Evolutionary conservation across 805 yeast species (phyloP), one percentile per base, ranked within the genome.

Genomic region (Torulaspora quercuum): DNA sequence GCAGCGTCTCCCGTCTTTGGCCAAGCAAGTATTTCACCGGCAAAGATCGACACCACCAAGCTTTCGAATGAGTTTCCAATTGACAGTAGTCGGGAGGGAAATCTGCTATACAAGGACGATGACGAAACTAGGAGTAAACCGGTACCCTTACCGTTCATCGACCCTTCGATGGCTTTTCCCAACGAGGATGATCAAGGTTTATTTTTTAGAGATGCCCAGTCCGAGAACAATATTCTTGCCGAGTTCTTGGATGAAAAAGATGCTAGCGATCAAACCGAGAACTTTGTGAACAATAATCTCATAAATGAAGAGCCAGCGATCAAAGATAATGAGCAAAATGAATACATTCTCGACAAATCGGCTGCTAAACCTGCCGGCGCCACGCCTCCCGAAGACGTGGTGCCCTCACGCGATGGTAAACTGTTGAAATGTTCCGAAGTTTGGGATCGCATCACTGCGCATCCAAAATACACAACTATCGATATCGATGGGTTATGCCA

Each of bases 371-470:
- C 55, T 24, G 58, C 51, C 12, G 65, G 55, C 29, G 68, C 55
- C 7, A 7, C 10, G 17, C 20, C 15, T 6, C 13, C 50, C 8
- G 57, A 59, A 16, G 68, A 65, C 21, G 75, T 78, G 18, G 89
- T 86, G 3, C 95, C 95, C 5, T 75, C 82, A 4, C 82, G 76
- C 6, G 82, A 78, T 39, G 64, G 62, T 11, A 69, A 73, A 9
- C 57, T 77, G 49, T 64, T 83, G 63, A 78, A 77, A 54, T 92
- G 98, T 62, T 76, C 95, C 0, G 96, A 88, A 49, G 82, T 90
- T 10, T 92, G 98, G 98, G 97, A 90, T 61, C 75, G 97, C 55
- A 82, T 92, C 24, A 84, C 96, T 2, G 64, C 92, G 14, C 97
- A 92, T 69, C 97, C 98, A 21, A 78, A 82, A 57, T 92, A 89